These are phyloP conservation scores for Immersiella caudata DNA, from an alignment of 495 filamentous ascomycete species.

Conservation along the genomic window DNA sequence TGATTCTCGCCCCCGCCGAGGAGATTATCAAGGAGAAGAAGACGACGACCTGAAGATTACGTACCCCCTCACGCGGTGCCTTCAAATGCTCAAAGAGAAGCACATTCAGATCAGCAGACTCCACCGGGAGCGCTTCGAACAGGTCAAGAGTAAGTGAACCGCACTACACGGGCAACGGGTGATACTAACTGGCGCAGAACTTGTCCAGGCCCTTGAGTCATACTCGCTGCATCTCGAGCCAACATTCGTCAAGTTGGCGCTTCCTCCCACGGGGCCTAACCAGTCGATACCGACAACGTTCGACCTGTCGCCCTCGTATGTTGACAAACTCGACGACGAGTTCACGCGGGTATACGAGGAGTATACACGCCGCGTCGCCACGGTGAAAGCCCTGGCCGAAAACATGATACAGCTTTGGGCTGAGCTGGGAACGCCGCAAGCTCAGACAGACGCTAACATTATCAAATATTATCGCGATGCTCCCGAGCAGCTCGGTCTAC, in stretches of 20 bases:
- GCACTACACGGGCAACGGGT: neutral
- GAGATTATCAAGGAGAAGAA: constrained; percentile 44
- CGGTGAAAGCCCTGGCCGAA: constrained; percentile 73
- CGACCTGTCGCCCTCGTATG: constrained; percentile 86
- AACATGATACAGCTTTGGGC: constrained; percentile 94
- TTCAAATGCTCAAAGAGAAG: constrained; percentile 81
- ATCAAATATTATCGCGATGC: constrained; percentile 86
- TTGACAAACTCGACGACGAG: constrained; percentile 82
- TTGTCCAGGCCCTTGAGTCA: constrained; percentile 89
- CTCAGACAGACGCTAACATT: constrained; percentile 84
- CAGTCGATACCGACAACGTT: constrained; percentile 77
- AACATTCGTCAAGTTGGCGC: constrained; percentile 74
- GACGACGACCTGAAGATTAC: constrained; percentile 72
- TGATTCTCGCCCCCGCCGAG: constrained; percentile 66
- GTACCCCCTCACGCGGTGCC: constrained; percentile 76
- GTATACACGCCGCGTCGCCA: constrained; percentile 76
- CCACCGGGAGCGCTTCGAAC: constrained; percentile 87
- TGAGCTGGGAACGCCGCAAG: constrained; percentile 88
- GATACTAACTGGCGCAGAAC: constrained; percentile 58
- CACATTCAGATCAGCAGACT: constrained; percentile 74
- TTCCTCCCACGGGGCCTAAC: constrained; percentile 79
- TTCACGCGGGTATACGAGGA: constrained; percentile 94
- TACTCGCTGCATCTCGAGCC: constrained; percentile 93
- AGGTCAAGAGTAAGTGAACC: constrained; percentile 77
- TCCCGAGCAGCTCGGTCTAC: constrained; percentile 90